phyloP scores from a whole-genome alignment of 2,329 filamentous ascomycete species.

The Alternaria sp. region DNA sequence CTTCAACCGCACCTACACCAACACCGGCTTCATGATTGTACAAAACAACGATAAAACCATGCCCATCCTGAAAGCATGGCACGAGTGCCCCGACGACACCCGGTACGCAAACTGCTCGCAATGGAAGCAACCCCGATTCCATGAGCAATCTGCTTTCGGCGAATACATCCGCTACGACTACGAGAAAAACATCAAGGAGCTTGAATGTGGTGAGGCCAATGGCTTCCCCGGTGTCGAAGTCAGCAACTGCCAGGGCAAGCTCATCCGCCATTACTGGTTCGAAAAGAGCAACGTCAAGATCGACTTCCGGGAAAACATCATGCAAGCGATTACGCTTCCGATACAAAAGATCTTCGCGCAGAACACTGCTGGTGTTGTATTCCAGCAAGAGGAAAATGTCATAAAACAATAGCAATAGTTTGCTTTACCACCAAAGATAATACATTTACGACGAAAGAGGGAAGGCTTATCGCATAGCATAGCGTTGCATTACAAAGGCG shows the following conservation, averaged over 20 bases:
- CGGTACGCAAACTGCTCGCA: conserved; percentile 50
- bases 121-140: conserved; percentile 51
- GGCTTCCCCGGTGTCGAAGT: conserved; percentile 49
- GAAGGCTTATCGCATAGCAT: conserved; percentile 26
- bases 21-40: conserved; percentile 64
- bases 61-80: conserved; percentile 61
- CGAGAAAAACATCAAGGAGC: conserved; percentile 49
- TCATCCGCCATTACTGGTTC: conserved; percentile 52
- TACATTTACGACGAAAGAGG: conserved; percentile 10
- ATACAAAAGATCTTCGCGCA: conserved; percentile 49
- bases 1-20: conserved; percentile 56
- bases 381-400: conserved; percentile 43
- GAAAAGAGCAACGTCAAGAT: conserved; percentile 47
- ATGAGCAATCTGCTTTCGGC: conserved; percentile 53
- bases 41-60: conserved; percentile 61
- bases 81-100: conserved; percentile 50
- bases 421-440: conserved; percentile 2
- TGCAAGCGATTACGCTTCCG: conserved; percentile 49
- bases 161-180: conserved; percentile 54
- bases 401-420: conserved; percentile 24
- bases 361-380: conserved; percentile 38
- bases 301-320: conserved; percentile 49
- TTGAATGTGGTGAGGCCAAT: conserved; percentile 51
- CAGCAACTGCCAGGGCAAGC: conserved; percentile 49
- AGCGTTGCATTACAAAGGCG: conserved; percentile 40